phyloP scores from a whole-genome alignment of 768 basidiomycete species.

The Phlebiopsis flavidoalba region DNA sequence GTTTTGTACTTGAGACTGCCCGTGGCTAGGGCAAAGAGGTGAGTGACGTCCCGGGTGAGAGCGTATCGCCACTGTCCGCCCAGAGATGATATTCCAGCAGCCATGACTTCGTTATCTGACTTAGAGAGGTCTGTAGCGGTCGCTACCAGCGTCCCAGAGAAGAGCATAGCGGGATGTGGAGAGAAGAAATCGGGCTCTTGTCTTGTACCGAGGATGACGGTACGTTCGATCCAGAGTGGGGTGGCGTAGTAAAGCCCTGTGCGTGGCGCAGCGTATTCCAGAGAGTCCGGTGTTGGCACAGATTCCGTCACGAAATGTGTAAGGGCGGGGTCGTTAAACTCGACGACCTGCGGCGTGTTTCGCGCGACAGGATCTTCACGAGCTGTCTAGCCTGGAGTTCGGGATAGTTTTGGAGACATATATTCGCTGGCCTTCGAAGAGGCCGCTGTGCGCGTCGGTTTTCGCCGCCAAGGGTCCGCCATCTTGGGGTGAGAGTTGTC shows the following conservation, averaged over 20 bases:
- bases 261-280: slow-evolving; percentile 30
- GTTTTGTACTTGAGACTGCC: slow-evolving; percentile 41
- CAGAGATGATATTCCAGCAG: slow-evolving; percentile 64
- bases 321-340: slow-evolving; percentile 28
- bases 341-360: slow-evolving; percentile 42
- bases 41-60: slow-evolving; percentile 83
- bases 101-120: slow-evolving; percentile 67
- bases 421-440: slow-evolving; percentile 24
- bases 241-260: slow-evolving; percentile 32
- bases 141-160: slow-evolving; percentile 71
- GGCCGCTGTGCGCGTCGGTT: neutral
- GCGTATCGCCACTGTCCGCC: slow-evolving; percentile 80
- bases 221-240: slow-evolving; percentile 69
- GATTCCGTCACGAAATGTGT: slow-evolving; percentile 59
- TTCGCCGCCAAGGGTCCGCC: neutral
- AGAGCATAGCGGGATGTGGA: slow-evolving; percentile 69
- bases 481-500: neutral
- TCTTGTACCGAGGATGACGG: slow-evolving; percentile 47
- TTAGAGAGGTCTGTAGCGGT: slow-evolving; percentile 63
- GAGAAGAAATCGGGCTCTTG: slow-evolving; percentile 68
- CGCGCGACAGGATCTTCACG: slow-evolving; percentile 39
- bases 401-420: slow-evolving; percentile 46
- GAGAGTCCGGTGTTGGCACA: slow-evolving; percentile 49
- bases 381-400: slow-evolving; percentile 39
- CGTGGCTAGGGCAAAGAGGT: slow-evolving; percentile 61